Base-by-base conservation (phyloP, 2,329 filamentous ascomycete genomes). In the Verticillium albo-atrum region DNA sequence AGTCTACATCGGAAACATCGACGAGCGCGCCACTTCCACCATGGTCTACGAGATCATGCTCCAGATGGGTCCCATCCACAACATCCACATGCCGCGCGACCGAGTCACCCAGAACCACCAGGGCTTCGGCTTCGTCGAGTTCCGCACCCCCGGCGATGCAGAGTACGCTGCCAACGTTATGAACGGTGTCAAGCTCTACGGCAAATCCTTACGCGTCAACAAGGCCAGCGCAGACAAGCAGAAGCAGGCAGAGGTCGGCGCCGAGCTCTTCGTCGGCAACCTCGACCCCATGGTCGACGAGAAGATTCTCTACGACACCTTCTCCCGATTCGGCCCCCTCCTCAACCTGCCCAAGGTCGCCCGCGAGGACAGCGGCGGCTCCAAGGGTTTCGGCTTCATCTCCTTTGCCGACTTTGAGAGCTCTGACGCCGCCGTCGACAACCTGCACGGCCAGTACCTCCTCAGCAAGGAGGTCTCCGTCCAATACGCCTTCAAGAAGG, bases 401-500 rank as follows among this genome's bases (percentile, higher is more conserved):
- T 96, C 90, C 58, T 99, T 93, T 70, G 88, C 88, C 72, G 90
- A 91, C 70, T 99, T 99, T 72, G 95, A 98, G 70, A 90, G 92
- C 67, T 95, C 92, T 12, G 95, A 99, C 70, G 89, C 91, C 63
- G 93, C 95, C 50, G 91, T 96, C 63, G 84, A 88, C 65, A 95
- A 94, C 72, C 93, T 99, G 89, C 90, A 97, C 72, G 92, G 92
- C 56, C 93, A 98, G 77, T 98, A 95, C 75, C 86, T 99, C 62
- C 93, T 96, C 82, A 97, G 95, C 81, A 97, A 97, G 78, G 91
- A 97, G 74, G 89, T 98, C 67, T 91, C 90, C 3, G 95, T 99
- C 52, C 94, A 98, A 75, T 99, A 98, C 74, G 95, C 95, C 42
- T 98, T 97, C 84, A 99, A 99, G 82, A 98, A 98, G 77, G 95